Evolutionary conservation across 768 basidiomycete genomes (phyloP), one percentile per base, ranked within the genome.

Genomic region (Tulasnella sp.): DNA sequence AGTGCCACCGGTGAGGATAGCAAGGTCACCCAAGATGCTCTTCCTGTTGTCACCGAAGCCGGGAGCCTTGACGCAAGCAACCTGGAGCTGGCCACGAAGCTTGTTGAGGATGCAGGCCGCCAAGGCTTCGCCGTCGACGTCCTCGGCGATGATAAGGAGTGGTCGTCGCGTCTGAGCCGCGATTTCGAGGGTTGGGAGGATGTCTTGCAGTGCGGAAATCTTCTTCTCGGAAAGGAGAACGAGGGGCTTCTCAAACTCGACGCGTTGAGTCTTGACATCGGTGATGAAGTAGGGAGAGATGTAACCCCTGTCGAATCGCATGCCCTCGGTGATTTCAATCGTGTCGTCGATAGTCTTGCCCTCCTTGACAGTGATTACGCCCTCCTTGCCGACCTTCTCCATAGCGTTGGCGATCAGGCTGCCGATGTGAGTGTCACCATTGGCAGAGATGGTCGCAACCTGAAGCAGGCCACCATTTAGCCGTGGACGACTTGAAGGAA

Each of bases 1-100:
- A 51, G 90, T 93, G 61, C 94, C 92, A 50, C 94, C 94, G 3
- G 94, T 97, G 63, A 98, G 82, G 73, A 98, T 96, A 53, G 90
- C 91, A 49, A 98, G 79, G 67, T 97, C 93, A 59, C 94, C 94
- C 54, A 98, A 85, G 73, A 97, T 88, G 55, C 84, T 87, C 75
- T 98, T 99, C 73, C 94, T 85, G 81, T 98, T 99, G 74, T 98
- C 94, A 65, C 94, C 94, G 69, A 99, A 98, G 50, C 94, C 90
- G 52, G 94, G 94, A 15, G 94, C 93, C 75, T 99, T 97, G 73
- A 98, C 81, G 46, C 91, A 93, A 48, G 74, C 83, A 61, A 98
- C 94, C 67, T 86, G 83, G 57, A 99, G 83, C 70, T 97, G 94
- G 32, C 94, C 94, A 62, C 94, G 89, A 61, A 99, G 86, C 78